Percentiles rank a stretch among this genome's conserved stretches.
These are phyloP conservation scores for Batrachochytrium dendrobatidis DNA, from an alignment of 371 early-diverging fungal species.

Conservation along the genomic window DNA sequence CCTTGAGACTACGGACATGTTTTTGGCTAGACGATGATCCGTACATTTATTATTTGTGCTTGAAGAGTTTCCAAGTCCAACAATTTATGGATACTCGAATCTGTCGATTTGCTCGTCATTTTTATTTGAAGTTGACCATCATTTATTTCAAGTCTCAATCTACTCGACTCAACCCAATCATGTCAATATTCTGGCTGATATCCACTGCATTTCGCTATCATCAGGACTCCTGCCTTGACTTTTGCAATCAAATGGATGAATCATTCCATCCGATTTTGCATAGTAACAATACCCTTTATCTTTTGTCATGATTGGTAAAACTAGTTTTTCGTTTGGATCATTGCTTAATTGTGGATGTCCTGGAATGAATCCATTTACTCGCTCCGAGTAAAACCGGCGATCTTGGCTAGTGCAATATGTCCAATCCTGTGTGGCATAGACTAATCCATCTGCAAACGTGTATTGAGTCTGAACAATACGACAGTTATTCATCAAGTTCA, in stretches of 20 bases:
- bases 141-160: too few relatives aligned
- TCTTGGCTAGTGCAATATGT: constrained; percentile 41
- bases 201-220: too few relatives aligned
- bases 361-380: constrained; percentile 33
- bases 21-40: too few relatives aligned
- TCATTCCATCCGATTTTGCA: background rate
- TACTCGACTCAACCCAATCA: too few relatives aligned
- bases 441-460: constrained; percentile 45
- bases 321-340: constrained; percentile 8
- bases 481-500: background rate
- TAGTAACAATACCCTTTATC: constrained; percentile 13
- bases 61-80: too few relatives aligned
- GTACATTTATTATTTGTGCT: too few relatives aligned
- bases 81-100: too few relatives aligned
- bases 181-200: too few relatives aligned
- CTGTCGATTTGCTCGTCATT: too few relatives aligned
- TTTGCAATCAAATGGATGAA: constrained; percentile 9
- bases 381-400: constrained; percentile 42
- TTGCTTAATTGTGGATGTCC: constrained; percentile 23
- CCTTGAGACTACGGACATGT: too few relatives aligned
- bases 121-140: too few relatives aligned
- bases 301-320: constrained; percentile 8
- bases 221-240: too few relatives aligned
- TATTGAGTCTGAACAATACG: constrained; percentile 25
- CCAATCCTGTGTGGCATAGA: constrained; percentile 35